Evolutionary conservation across 768 basidiomycete species (phyloP), one percentile per base, ranked within the genome.

Genomic region (Pholiota conissans): DNA sequence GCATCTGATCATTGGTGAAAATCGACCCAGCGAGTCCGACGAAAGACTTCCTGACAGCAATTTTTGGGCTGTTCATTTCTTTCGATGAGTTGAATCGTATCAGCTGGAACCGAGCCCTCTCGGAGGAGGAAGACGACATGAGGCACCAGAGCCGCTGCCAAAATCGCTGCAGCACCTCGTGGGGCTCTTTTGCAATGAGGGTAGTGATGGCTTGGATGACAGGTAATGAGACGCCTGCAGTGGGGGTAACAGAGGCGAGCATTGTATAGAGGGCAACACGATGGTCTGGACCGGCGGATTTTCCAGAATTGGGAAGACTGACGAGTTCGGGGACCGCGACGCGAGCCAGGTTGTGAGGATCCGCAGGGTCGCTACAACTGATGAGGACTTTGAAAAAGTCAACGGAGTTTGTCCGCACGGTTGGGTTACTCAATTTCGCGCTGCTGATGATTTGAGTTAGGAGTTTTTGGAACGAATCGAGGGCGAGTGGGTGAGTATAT

Each of bases 241-340:
- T 82, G 2, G 87, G 77, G 0, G 75, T 71, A 1, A 94, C 60
- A 50, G 67, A 67, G 2, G 79, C 73, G 1, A 94, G 78, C 86
- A 98, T 93, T 1, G 84, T 79, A 72, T 93, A 95, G 8, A 98
- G 76, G 0, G 89, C 78, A 5, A 86, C 70, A 16, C 95, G 86
- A 68, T 98, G 94, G 55, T 96, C 96, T 2, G 90, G 82, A 1
- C 93, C 93, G 0, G 87, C 75, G 0, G 94, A 91, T 76, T 97
- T 99, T 20, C 93, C 90, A 0, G 86, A 71, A 63, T 89, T 87
- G 1, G 93, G 90, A 0, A 93, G 78, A n/a, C 76, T 74, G 9
- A 94, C 74, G 4, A 94, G 70, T 60, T 96, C 93, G 8, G 76
- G 76, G 1, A 86, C 79, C 10, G 85, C 79, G 1, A 76, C 59